Conservation (phyloP, 345 rosid genomes). For the Geranium rotundifolium region DNA sequence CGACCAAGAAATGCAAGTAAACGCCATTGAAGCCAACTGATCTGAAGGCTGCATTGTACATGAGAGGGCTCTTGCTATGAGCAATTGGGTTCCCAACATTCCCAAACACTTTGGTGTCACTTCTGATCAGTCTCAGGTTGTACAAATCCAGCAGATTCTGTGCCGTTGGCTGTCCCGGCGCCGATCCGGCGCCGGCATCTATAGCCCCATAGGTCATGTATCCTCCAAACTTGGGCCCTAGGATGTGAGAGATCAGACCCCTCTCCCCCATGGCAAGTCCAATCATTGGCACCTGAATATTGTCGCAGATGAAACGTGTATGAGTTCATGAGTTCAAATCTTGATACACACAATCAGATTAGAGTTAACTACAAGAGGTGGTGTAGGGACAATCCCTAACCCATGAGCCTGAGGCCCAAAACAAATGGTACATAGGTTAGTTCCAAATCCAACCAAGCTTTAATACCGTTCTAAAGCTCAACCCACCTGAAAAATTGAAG, state of each 20-base stretch:
- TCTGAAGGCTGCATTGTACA: conserved; percentile 30
- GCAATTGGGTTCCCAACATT: conserved; percentile 34
- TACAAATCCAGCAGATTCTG: conserved; percentile 27
- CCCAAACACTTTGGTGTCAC: conserved; percentile 28
- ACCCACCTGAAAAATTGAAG: no score
- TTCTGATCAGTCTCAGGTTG: conserved; percentile 26
- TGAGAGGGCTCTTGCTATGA: conserved; percentile 36
- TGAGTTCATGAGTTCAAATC: no score
- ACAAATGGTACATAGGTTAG: no score
- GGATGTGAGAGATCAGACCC: conserved; percentile 28
- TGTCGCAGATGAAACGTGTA: no score
- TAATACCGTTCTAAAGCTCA: no score
- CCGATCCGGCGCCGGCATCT: conserved; percentile 26
- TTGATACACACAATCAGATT: no score
- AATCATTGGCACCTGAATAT: conserved; percentile 10
- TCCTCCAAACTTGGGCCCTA: conserved; percentile 34
- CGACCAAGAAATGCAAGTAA: conserved; percentile 30
- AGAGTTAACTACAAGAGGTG: no score
- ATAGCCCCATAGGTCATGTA: conserved; percentile 31
- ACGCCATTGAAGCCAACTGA: conserved; percentile 28
- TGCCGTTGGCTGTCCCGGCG: conserved; percentile 32
- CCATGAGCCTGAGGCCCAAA: no score
- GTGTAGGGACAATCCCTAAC: no score
- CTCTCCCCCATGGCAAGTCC: conserved; percentile 34
- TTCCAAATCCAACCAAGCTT: no score